These are phyloP conservation scores for Rubus parviflorus DNA, from an alignment of 306 rosid genomes.

Conservation along the genomic window DNA sequence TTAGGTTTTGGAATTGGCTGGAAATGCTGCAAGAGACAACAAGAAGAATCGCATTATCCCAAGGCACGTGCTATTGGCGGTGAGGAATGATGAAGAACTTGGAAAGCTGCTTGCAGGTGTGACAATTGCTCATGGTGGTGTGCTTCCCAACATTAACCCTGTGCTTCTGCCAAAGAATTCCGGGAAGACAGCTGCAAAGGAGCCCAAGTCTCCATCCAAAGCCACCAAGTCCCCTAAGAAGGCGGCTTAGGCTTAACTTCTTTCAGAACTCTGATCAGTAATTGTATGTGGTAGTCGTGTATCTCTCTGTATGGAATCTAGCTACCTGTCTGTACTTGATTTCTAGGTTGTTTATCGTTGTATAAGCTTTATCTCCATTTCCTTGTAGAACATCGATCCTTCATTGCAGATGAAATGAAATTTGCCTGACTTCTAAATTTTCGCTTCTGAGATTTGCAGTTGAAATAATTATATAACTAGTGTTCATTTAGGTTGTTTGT, in stretches of 20 bases:
- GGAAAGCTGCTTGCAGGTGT: slow-evolving; percentile 53
- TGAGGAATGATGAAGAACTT: slow-evolving; percentile 54
- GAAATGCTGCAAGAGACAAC: slow-evolving; percentile 57
- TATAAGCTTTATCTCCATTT: background rate
- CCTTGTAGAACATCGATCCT: background rate
- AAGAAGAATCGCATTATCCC: slow-evolving; percentile 48
- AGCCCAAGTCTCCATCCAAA: slow-evolving; percentile 43
- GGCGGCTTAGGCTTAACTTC: slow-evolving; percentile 15
- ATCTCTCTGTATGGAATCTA: slow-evolving; percentile 13
- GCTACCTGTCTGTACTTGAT: slow-evolving; percentile 2
- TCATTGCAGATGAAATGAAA: slow-evolving; percentile 22
- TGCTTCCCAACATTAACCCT: slow-evolving; percentile 48
- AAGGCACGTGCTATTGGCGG: slow-evolving; percentile 47
- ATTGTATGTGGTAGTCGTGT: background rate
- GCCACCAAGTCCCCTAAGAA: slow-evolving; percentile 38
- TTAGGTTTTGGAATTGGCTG: slow-evolving; percentile 58
- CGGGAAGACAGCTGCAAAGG: slow-evolving; percentile 25
- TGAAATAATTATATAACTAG: background rate
- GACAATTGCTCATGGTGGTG: slow-evolving; percentile 49
- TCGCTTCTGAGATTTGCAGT: slow-evolving; percentile 2
- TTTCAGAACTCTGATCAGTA: background rate
- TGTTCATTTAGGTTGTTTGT: background rate
- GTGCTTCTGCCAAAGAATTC: slow-evolving; percentile 42
- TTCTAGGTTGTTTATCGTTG: slow-evolving; percentile 15
- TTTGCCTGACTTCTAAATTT: background rate